phyloP scores from a whole-genome alignment of 2,329 filamentous ascomycete genomes.

The Colletotrichum sp. region DNA sequence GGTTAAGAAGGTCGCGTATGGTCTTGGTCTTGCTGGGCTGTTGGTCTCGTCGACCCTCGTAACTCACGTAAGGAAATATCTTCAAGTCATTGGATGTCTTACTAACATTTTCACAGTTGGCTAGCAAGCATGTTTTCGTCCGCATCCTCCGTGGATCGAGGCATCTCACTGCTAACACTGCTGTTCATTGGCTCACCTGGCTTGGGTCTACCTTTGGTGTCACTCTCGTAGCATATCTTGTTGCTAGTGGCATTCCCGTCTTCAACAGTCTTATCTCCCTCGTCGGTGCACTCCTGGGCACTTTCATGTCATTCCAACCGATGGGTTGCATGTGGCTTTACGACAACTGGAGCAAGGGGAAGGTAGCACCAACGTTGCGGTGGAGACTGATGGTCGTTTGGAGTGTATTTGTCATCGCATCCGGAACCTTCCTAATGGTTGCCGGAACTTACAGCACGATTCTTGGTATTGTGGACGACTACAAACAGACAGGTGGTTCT shows the following conservation, averaged over 20 bases:
- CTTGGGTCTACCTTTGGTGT: constrained; percentile 25
- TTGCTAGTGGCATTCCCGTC: constrained; percentile 28
- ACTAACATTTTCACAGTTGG: background rate
- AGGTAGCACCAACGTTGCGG: background rate
- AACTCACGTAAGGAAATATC: constrained; percentile 26
- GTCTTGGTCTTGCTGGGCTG: constrained; percentile 35
- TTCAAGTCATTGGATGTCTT: background rate
- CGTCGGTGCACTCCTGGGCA: constrained; percentile 32
- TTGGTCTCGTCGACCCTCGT: constrained; percentile 29
- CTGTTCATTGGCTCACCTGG: constrained; percentile 34
- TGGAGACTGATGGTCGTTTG: constrained; percentile 23
- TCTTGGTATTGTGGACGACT: constrained; percentile 7
- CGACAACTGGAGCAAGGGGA: constrained; percentile 28
- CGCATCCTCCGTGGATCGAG: constrained; percentile 31
- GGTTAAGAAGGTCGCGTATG: constrained; percentile 50
- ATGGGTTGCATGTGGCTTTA: constrained; percentile 33
- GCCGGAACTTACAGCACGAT: constrained; percentile 18
- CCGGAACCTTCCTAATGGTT: constrained; percentile 6
- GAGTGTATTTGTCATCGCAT: constrained; percentile 24
- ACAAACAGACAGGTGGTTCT: background rate
- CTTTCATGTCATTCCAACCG: constrained; percentile 33
- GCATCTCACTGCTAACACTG: constrained; percentile 30
- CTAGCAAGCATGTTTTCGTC: constrained; percentile 34
- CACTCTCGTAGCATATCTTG: constrained; percentile 25
- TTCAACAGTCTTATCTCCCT: constrained; percentile 30